phyloP scores from a whole-genome alignment of 192 early-diverging fungal genomes.

The Thoreauomyces humboldtii region DNA sequence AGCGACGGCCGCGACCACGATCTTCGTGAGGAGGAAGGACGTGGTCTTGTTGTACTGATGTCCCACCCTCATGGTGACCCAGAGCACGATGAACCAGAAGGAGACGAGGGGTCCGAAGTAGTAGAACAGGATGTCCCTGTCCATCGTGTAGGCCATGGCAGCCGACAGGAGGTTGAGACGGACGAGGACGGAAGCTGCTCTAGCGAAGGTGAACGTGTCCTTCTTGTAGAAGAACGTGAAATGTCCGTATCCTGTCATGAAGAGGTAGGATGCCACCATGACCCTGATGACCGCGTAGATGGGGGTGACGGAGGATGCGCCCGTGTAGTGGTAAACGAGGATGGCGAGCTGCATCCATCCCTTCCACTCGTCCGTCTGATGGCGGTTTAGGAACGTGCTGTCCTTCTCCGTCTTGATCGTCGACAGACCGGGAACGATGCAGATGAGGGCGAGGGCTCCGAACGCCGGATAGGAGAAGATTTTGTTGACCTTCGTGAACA shows the following conservation, averaged over 20 bases:
- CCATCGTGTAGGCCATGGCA: slow-evolving; percentile 63
- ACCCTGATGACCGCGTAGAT: slow-evolving; percentile 75
- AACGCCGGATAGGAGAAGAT: slow-evolving; percentile 49
- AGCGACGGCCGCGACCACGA: slow-evolving; percentile 38
- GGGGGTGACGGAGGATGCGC: slow-evolving; percentile 55
- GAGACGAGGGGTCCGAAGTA: slow-evolving; percentile 77
- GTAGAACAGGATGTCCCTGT: slow-evolving; percentile 69
- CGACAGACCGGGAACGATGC: slow-evolving; percentile 42
- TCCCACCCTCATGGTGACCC: slow-evolving; percentile 60
- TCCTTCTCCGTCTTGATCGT: slow-evolving; percentile 47
- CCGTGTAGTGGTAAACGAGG: slow-evolving; percentile 69
- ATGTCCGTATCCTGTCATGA: slow-evolving; percentile 83
- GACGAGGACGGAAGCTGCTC: slow-evolving; percentile 62
- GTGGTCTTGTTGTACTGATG: slow-evolving; percentile 48
- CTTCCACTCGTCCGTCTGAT: slow-evolving; percentile 85
- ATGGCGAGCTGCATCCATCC: slow-evolving; percentile 83
- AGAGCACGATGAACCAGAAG: slow-evolving; percentile 69
- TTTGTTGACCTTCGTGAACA: slow-evolving; percentile 70
- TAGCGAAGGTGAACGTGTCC: slow-evolving; percentile 59
- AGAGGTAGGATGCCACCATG: slow-evolving; percentile 74
- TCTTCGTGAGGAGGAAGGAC: slow-evolving; percentile 51
- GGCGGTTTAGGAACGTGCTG: slow-evolving; percentile 64
- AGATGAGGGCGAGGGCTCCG: slow-evolving; percentile 37
- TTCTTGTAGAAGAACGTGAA: slow-evolving; percentile 71
- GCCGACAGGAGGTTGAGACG: slow-evolving; percentile 69